These are phyloP conservation scores for Pezicula neosporulosa DNA, from an alignment of 2,329 filamentous ascomycete species.

Conservation along the genomic window DNA sequence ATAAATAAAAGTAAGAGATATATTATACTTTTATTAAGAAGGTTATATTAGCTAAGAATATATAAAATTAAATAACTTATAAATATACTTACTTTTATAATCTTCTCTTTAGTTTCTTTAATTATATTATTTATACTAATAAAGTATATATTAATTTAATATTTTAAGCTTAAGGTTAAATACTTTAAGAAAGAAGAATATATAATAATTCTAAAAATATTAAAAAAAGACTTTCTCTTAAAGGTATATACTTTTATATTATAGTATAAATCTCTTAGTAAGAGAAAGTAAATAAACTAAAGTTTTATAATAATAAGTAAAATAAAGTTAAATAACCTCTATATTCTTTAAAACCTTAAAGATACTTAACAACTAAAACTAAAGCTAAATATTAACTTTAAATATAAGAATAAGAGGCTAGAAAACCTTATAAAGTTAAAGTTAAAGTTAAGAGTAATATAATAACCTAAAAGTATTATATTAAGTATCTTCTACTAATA, in stretches of 20 bases:
- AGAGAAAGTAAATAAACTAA: not conserved
- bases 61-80: too few relatives aligned
- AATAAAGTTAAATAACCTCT: not conserved
- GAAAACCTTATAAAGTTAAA: constrained; percentile 3
- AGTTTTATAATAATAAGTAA: not conserved
- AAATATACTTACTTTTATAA: not conserved
- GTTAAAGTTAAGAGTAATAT: constrained; percentile 6
- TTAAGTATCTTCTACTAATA: constrained; percentile 6
- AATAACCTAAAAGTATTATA: constrained; percentile 13
- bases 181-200: not conserved
- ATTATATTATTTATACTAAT: not conserved
- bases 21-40: not conserved
- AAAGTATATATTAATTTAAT: not conserved
- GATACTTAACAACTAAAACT: too few relatives aligned
- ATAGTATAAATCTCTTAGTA: not conserved
- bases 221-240: not conserved
- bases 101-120: not conserved
- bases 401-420: constrained; percentile 8
- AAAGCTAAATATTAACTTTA: not conserved
- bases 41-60: not conserved
- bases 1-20: not conserved
- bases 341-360: too few relatives aligned
- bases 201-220: not conserved
- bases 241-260: not conserved
- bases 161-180: not conserved